Evolutionary conservation across 73 alveolate genomes (phyloP).

Genomic region (Symbiodinium natans): DNA sequence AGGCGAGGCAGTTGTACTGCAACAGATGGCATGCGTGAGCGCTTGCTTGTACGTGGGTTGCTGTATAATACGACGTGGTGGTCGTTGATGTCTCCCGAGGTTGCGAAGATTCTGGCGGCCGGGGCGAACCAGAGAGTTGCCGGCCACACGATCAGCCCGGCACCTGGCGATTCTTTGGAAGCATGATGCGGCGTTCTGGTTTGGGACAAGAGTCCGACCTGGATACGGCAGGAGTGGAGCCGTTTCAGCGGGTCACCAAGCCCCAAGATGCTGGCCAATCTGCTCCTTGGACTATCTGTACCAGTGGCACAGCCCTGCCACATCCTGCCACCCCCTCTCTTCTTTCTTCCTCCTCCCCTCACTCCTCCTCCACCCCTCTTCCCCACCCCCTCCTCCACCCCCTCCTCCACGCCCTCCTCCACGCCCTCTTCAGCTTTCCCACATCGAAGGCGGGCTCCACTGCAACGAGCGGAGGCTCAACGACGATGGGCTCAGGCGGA

Average conservation of each 20-base stretch:
- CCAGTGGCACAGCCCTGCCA: no score
- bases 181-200: neutral
- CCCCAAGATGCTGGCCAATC: neutral
- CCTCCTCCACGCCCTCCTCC: no score
- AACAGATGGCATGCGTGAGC: no score
- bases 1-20: no score
- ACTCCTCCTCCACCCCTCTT: no score
- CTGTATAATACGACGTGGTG: no score
- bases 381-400: no score
- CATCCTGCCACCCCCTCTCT: no score
- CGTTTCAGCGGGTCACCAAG: neutral
- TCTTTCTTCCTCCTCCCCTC: no score
- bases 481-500: neutral
- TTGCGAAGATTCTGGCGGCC: slow-evolving; percentile 53
- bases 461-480: neutral
- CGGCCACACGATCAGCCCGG: slow-evolving; percentile 30
- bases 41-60: no score
- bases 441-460: neutral
- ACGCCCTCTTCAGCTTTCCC: neutral
- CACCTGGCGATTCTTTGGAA: neutral
- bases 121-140: slow-evolving; percentile 44
- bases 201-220: neutral
- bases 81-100: neutral
- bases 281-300: neutral
- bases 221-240: neutral